phyloP scores from a whole-genome alignment of 805 yeast species.

The Myxozyma geophila region DNA sequence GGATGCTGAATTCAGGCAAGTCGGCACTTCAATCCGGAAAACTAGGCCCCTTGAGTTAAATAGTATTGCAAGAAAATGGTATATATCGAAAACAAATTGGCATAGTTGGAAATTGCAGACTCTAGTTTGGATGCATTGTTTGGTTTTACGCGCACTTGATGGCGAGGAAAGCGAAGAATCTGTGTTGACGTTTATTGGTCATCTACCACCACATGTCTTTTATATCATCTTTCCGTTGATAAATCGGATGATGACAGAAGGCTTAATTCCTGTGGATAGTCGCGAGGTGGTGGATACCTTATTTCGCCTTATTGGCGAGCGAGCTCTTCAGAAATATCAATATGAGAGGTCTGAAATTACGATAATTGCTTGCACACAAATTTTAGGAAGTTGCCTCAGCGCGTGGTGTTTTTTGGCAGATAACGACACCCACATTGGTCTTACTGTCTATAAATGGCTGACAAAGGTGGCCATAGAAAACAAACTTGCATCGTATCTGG shows the following conservation, averaged over 20 bases:
- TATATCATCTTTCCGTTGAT: background rate
- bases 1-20: constrained; percentile 3
- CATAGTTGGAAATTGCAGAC: background rate
- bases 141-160: background rate
- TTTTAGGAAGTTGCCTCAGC: background rate
- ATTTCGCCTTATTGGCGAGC: constrained; percentile 15
- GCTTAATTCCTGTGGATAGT: background rate
- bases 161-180: background rate
- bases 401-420: constrained; percentile 8
- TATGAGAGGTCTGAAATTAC: constrained; percentile 31
- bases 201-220: background rate
- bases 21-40: background rate
- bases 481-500: constrained; percentile 1
- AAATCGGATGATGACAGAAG: background rate
- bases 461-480: constrained; percentile 5
- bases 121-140: background rate
- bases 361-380: constrained; percentile 4
- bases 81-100: background rate
- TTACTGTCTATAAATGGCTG: constrained; percentile 4
- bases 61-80: background rate
- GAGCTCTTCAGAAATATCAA: constrained; percentile 17
- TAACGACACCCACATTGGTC: background rate
- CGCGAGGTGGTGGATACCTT: background rate
- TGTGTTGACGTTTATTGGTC: background rate
- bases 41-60: background rate